Evolutionary conservation across 1,139 yeast species (phyloP), one percentile per base, ranked within the genome.

Genomic region (Martiniozyma asiatica): DNA sequence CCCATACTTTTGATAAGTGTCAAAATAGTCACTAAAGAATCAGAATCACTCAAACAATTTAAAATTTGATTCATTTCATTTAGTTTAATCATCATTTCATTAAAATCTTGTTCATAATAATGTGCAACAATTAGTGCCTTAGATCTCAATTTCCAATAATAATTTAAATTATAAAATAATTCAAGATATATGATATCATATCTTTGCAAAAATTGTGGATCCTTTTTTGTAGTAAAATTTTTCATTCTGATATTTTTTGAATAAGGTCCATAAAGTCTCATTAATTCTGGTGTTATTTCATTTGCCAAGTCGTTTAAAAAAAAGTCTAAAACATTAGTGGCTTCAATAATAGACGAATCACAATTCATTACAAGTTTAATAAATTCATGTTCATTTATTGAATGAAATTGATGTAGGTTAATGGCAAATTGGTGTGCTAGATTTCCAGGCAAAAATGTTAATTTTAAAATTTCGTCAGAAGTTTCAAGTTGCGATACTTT

Each of bases 61-160:
- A 74, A 64, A 0, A 93, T 94, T 25, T 63, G 65, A 43, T 82
- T 94, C 19, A 89, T 56, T 24, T 68, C 51, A 33, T 70, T 65
- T 32, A 87, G 56, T 46, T 81, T 82, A 29, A 60, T 56, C 12
- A 68, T 57, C 26, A 89, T 60, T 40, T 82, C 93, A 35, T 63
- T 58, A 48, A 79, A 81, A 41, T 85, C 96, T 36, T 71, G 68
- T 38, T 75, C 75, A 52, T 73, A 82, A 0, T 84, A 75, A 34
- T 71, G 71, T 4, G 72, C 58, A 21, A 82, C 60, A 26, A 80
- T 52, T 24, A 89, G 58, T 2, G 93, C 85, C 28, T 84, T 60
- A n/a, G 94, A 75, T 41, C 98, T 63, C 1, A 85, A 69, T 37
- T 70, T 68, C 98, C 98, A 89, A 50, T 89, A 89, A 35, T 67